phyloP scores from a whole-genome alignment of 2,329 filamentous ascomycete species.

The Domatiomyces globalis region DNA sequence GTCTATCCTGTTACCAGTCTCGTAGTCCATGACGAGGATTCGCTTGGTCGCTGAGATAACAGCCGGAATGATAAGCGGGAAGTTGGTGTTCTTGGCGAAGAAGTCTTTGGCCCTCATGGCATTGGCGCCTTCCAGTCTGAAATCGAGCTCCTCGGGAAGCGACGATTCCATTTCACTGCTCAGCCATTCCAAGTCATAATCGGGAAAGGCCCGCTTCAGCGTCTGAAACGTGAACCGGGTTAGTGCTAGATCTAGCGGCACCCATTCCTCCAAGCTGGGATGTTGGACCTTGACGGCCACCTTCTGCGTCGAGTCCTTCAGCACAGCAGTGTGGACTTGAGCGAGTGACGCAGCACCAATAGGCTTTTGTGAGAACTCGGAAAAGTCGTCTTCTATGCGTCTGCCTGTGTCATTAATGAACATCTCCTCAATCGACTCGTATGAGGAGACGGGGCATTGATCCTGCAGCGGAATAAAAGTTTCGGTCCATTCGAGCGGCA shows the following conservation, averaged over 20 bases:
- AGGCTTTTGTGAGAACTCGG: constrained; percentile 62
- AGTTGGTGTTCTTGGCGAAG: constrained; percentile 57
- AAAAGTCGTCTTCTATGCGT: constrained; percentile 68
- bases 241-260: constrained; percentile 69
- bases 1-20: constrained; percentile 74
- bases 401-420: constrained; percentile 70
- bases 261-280: constrained; percentile 77
- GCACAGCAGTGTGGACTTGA: constrained; percentile 77
- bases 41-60: constrained; percentile 81
- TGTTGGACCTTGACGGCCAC: constrained; percentile 98
- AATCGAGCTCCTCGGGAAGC: constrained; percentile 82
- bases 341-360: constrained; percentile 89
- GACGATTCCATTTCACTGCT: constrained; percentile 85
- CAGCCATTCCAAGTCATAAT: constrained; percentile 95
- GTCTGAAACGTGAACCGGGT: constrained; percentile 82
- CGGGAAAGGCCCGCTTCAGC: constrained; percentile 84
- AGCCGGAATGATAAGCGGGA: constrained; percentile 77
- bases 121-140: constrained; percentile 71
- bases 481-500: constrained; percentile 82
- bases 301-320: constrained; percentile 67
- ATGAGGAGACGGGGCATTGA: constrained; percentile 82
- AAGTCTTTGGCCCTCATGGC: constrained; percentile 65
- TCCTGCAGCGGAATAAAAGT: constrained; percentile 96
- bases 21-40: constrained; percentile 89
- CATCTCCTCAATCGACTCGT: constrained; percentile 75